Evolutionary conservation across 2,329 filamentous ascomycete genomes (phyloP).

Genomic region (Fusarium zealandicum): DNA sequence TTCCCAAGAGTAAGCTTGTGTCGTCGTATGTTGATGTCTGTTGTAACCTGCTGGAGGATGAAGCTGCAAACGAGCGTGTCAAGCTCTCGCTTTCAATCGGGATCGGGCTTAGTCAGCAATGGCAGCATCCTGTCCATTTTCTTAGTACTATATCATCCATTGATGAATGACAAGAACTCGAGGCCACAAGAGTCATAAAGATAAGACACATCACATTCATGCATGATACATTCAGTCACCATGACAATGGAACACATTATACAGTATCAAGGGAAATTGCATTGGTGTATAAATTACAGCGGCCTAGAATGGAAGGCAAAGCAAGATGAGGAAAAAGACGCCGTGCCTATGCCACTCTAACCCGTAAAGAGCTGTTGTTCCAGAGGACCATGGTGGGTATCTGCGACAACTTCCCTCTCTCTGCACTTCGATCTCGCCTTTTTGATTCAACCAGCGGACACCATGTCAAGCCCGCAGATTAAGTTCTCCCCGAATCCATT

Average conservation of each 20-base stretch:
- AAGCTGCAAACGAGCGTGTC: neutral
- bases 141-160: no score
- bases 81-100: neutral
- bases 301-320: constrained; percentile 59
- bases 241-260: neutral
- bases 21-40: neutral
- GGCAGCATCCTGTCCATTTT: no score
- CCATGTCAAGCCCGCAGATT: constrained; percentile 49
- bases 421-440: constrained; percentile 55
- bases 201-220: no score
- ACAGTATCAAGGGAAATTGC: constrained; percentile 59
- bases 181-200: no score
- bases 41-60: neutral
- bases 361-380: constrained; percentile 53
- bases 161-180: no score
- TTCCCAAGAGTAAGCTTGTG: neutral
- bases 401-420: constrained; percentile 52
- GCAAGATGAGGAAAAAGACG: constrained; percentile 54
- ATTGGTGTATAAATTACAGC: constrained; percentile 70
- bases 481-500: constrained; percentile 42
- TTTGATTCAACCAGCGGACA: constrained; percentile 53
- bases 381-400: constrained; percentile 50
- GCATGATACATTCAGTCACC: neutral
- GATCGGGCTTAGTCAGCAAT: constrained; percentile 21
- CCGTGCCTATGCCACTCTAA: constrained; percentile 60